These are phyloP conservation scores for Cladosporium oxysporum DNA, from an alignment of 2,329 filamentous ascomycete species.

Conservation along the genomic window DNA sequence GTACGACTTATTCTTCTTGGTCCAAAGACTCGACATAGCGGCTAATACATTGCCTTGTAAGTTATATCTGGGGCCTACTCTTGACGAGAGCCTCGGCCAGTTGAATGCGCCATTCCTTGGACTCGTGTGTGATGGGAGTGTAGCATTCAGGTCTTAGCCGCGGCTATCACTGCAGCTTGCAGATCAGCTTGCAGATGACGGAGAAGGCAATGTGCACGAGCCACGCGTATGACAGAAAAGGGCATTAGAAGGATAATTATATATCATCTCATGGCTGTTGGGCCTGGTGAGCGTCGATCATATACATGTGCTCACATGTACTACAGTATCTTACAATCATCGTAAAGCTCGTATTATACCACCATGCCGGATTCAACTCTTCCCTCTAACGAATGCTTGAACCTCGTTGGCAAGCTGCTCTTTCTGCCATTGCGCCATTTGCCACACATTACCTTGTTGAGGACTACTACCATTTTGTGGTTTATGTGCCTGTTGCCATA, in stretches of 20 bases:
- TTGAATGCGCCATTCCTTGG: neutral
- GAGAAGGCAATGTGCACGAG: neutral
- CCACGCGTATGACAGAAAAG: neutral
- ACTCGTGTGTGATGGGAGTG: neutral
- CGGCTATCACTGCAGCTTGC: constrained; percentile 6
- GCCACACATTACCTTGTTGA: constrained; percentile 6
- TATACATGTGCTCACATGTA: neutral
- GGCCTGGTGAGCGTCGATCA: neutral
- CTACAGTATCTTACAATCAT: neutral
- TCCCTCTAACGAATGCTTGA: constrained; percentile 7
- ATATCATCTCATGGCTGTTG: neutral
- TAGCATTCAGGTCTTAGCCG: constrained; percentile 6
- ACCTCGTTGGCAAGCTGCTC: constrained; percentile 15
- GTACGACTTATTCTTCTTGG: constrained; percentile 27
- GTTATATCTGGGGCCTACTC: neutral
- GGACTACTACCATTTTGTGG: too few species aligned
- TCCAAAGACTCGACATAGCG: constrained; percentile 24
- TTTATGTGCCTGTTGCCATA: neutral
- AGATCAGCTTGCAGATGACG: neutral
- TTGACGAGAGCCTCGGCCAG: neutral
- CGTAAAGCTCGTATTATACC: neutral
- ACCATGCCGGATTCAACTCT: neutral
- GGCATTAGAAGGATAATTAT: neutral
- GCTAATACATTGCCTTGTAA: neutral
- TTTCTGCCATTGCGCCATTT: neutral